Base-by-base conservation (phyloP, 108 stramenopile species). In the Parietichytrium sp. region DNA sequence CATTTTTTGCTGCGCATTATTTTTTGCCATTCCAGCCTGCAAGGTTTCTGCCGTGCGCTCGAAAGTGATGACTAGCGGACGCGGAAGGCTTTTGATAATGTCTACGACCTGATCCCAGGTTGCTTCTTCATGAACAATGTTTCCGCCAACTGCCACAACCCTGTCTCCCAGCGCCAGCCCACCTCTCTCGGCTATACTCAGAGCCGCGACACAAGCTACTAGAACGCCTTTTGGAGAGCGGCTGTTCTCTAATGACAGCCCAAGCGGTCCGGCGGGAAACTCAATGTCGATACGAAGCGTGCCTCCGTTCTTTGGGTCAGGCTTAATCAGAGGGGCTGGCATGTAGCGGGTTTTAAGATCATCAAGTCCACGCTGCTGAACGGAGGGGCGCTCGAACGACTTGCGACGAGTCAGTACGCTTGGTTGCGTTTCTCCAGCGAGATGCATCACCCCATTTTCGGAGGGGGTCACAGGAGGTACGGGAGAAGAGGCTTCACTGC, bases 71-170 rank as follows among this genome's bases (percentile, higher is more conserved):
- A 72, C 20, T n/a, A 72, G 33, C 10, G 61, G 61, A 6, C 61
- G 61, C 4, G 61, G 20, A 27, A 72, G 61, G 33, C 61, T 72
- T 42, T 72, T 72, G 61, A 72, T 72, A 42, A 72, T 27, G 33
- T 72, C 61, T 6, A 72, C 61, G 42, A 72, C 61, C 42, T 72
- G 61, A 42, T 72, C 61, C 61, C 61, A 72, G 42, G 61, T 72
- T n/a, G 61, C 61, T 25, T 72, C 61, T 7, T 0, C 20, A 2
- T 33, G 61, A 12, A 72, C 61, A 10, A n/a, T 23, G 45, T 72
- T 72, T 16, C 42, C 42, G 6, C 61, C 61, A 6, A 72, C 61
- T 1, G 61, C 61, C 13, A 42, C 45, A 42, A 72, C 61, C 10
- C 61, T 33, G 33, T 72, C 61, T 16, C 61, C 61, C 10, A 72